Conservation (phyloP, 768 basidiomycete species). For the Tylopilus intermedius region DNA sequence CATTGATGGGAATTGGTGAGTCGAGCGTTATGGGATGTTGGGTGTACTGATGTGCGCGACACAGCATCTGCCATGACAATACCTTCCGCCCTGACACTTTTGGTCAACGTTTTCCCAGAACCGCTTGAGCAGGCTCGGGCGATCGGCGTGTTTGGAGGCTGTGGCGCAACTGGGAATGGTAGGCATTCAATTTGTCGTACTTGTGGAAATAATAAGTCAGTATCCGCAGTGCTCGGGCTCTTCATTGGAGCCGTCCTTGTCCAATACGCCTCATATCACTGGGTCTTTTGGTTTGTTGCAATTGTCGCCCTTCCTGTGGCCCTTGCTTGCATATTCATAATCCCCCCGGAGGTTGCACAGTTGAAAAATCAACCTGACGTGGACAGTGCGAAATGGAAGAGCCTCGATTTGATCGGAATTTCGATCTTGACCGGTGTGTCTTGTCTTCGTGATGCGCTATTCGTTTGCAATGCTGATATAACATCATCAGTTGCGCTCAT, state of each 20-base stretch:
- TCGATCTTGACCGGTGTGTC: slow-evolving; percentile 33
- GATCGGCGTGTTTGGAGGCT: slow-evolving; percentile 43
- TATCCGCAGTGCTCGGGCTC: slow-evolving; percentile 37
- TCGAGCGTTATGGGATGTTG: neutral
- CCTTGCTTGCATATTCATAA: slow-evolving; percentile 28
- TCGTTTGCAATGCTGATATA: too few species aligned
- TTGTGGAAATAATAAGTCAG: neutral
- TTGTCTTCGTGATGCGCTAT: neutral
- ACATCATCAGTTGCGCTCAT: slow-evolving; percentile 31
- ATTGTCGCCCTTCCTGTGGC: slow-evolving; percentile 35
- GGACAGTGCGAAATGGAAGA: slow-evolving; percentile 20
- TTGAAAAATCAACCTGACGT: neutral
- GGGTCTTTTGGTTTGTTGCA: slow-evolving; percentile 49
- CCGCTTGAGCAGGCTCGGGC: slow-evolving; percentile 44
- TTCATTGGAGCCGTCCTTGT: slow-evolving; percentile 42
- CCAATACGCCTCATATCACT: slow-evolving; percentile 38
- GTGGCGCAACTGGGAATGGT: slow-evolving; percentile 46
- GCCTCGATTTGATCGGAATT: slow-evolving; percentile 39
- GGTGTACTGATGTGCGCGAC: slow-evolving; percentile 7
- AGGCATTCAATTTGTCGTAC: neutral
- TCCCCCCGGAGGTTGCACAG: slow-evolving; percentile 27
- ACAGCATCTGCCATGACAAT: slow-evolving; percentile 45
- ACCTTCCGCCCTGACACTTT: slow-evolving; percentile 45
- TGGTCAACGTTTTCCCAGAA: slow-evolving; percentile 48
- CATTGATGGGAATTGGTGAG: slow-evolving; percentile 46